These are phyloP conservation scores for Trypanosoma cruzi DNA, from an alignment of 208 protist genomes.

Conservation along the genomic window DNA sequence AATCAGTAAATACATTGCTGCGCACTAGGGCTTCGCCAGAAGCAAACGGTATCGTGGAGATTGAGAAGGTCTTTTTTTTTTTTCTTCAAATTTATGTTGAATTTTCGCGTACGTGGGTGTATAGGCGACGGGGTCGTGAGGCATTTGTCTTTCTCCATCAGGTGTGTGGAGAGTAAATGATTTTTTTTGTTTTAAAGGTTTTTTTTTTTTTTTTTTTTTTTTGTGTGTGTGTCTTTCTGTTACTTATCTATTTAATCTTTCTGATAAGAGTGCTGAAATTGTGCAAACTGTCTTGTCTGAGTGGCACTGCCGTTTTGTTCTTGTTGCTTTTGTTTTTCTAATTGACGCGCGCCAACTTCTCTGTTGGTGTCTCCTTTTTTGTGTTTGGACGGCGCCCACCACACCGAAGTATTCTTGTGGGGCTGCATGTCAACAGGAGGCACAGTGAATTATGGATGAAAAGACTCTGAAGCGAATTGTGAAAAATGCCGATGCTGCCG, in stretches of 20 bases:
- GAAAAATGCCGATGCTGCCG: neutral
- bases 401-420: neutral
- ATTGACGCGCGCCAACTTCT: neutral
- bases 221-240: neutral
- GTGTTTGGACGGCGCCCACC: neutral
- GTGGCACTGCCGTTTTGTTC: neutral
- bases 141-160: neutral
- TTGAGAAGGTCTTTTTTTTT: neutral
- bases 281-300: neutral
- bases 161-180: neutral
- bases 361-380: neutral
- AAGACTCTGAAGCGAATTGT: neutral
- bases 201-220: neutral
- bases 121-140: neutral
- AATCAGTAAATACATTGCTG: neutral
- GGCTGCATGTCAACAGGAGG: neutral
- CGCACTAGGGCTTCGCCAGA: neutral
- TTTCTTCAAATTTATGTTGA: neutral
- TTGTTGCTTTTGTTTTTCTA: neutral
- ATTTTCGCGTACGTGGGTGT: neutral
- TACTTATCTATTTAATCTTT: neutral
- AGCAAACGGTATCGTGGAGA: neutral
- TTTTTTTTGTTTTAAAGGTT: neutral
- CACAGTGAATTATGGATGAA: conserved; percentile 9
- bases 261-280: neutral